These are phyloP conservation scores for Aspergillus viridinutans DNA, from an alignment of 2,329 filamentous ascomycete genomes.

Conservation along the genomic window DNA sequence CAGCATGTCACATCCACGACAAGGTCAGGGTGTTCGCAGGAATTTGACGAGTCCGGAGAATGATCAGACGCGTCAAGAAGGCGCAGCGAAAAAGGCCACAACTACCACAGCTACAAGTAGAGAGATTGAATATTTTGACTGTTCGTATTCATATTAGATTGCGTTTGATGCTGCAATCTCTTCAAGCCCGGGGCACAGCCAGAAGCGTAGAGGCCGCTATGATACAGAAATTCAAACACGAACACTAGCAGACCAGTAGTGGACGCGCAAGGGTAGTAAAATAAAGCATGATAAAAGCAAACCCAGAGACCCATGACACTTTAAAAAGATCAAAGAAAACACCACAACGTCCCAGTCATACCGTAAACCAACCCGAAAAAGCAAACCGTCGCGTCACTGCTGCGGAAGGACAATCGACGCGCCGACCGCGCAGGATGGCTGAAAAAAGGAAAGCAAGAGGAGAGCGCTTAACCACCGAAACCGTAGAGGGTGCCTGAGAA, in stretches of 20 bases:
- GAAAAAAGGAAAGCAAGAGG: slow-evolving; percentile 26
- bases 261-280: slow-evolving; percentile 34
- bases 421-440: slow-evolving; percentile 32
- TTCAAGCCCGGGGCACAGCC: slow-evolving; percentile 33
- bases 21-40: not conserved
- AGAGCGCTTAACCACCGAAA: slow-evolving; percentile 71
- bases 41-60: not conserved
- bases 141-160: slow-evolving; percentile 38
- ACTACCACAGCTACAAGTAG: not conserved
- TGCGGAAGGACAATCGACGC: slow-evolving; percentile 27
- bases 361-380: slow-evolving; percentile 41
- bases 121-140: slow-evolving; percentile 14
- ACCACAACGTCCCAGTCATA: slow-evolving; percentile 44
- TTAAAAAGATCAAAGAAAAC: slow-evolving; percentile 36
- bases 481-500: slow-evolving; percentile 68
- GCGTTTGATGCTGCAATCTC: slow-evolving; percentile 24
- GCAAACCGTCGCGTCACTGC: slow-evolving; percentile 31
- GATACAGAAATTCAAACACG: slow-evolving; percentile 40
- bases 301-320: slow-evolving; percentile 42
- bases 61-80: not conserved
- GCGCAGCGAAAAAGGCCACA: not conserved
- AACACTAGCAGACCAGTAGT: slow-evolving; percentile 38
- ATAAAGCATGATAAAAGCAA: slow-evolving; percentile 37
- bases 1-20: not conserved
- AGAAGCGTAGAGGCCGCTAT: slow-evolving; percentile 37